These are phyloP conservation scores for Alternaria alternata DNA, from an alignment of 2,329 filamentous ascomycete species.

Conservation along the genomic window DNA sequence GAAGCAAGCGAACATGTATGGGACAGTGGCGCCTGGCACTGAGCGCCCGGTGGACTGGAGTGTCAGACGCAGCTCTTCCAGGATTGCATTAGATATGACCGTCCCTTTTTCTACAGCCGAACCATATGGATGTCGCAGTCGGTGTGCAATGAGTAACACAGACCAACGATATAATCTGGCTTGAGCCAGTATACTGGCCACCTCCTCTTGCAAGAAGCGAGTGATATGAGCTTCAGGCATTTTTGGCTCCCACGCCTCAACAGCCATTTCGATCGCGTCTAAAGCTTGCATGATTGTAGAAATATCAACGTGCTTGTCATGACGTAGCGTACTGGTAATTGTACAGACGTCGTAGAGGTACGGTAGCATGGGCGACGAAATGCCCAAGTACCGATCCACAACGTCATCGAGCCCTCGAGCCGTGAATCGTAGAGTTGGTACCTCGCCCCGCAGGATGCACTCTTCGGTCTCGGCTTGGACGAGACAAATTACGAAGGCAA, in stretches of 20 bases:
- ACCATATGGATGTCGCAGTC: constrained; percentile 14
- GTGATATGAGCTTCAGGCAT: background rate
- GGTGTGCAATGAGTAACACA: constrained; percentile 10
- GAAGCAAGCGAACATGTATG: constrained; percentile 11
- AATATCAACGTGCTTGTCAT: background rate
- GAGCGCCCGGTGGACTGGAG: constrained; percentile 2
- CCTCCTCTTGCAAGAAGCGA: constrained; percentile 11
- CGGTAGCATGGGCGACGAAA: constrained; percentile 8
- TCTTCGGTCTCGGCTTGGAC: constrained; percentile 7
- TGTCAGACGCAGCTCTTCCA: background rate
- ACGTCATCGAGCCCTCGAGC: background rate
- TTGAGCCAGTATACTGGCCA: constrained; percentile 8
- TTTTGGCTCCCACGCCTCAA: constrained; percentile 7
- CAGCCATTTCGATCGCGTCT: constrained; percentile 5
- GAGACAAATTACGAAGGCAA: constrained; percentile 10
- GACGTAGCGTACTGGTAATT: constrained; percentile 2
- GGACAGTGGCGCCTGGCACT: background rate
- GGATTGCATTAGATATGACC: constrained; percentile 8
- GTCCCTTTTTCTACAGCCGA: constrained; percentile 2
- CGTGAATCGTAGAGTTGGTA: constrained; percentile 9
- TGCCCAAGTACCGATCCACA: constrained; percentile 12
- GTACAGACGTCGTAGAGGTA: constrained; percentile 8
- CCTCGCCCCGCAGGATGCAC: constrained; percentile 5
- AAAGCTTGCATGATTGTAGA: background rate
- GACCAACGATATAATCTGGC: constrained; percentile 11